phyloP scores from a whole-genome alignment of 2,329 filamentous ascomycete species.

The Diaporthe vexans region DNA sequence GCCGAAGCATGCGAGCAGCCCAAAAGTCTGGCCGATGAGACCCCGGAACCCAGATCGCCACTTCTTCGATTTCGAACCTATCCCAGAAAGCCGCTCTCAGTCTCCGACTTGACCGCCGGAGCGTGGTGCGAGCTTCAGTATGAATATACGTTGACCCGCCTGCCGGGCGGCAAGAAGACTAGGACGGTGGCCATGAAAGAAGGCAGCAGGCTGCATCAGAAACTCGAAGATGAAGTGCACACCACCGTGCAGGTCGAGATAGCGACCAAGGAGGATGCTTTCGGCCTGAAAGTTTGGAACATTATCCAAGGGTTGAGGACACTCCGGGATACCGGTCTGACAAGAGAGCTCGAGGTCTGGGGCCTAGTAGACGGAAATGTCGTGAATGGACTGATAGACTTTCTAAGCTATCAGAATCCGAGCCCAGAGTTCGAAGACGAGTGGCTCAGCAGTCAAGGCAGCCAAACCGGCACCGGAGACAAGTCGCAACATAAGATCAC shows the following conservation, averaged over 20 bases:
- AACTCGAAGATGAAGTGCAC: constrained; percentile 88
- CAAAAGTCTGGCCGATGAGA: constrained; percentile 44
- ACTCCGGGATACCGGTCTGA: constrained; percentile 77
- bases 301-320: constrained; percentile 86
- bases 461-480: constrained; percentile 47
- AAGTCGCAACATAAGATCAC: constrained; percentile 55
- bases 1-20: constrained; percentile 16
- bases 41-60: constrained; percentile 64
- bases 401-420: constrained; percentile 83
- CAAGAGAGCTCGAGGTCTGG: constrained; percentile 87
- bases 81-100: constrained; percentile 84
- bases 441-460: constrained; percentile 57
- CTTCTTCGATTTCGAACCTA: constrained; percentile 83
- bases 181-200: constrained; percentile 86
- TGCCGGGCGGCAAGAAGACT: constrained; percentile 78
- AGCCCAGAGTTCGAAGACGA: constrained; percentile 78
- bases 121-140: constrained; percentile 98
- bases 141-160: constrained; percentile 84
- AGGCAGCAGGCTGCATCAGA: constrained; percentile 84
- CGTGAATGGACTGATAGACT: constrained; percentile 91
- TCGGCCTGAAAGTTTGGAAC: constrained; percentile 91
- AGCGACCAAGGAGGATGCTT: constrained; percentile 82
- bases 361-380: constrained; percentile 85
- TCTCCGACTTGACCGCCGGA: constrained; percentile 89
- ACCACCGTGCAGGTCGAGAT: constrained; percentile 80